Evolutionary conservation across 2,329 filamentous ascomycete genomes (phyloP), one percentile per base, ranked within the genome.

Genomic region (Exophiala viscosa): DNA sequence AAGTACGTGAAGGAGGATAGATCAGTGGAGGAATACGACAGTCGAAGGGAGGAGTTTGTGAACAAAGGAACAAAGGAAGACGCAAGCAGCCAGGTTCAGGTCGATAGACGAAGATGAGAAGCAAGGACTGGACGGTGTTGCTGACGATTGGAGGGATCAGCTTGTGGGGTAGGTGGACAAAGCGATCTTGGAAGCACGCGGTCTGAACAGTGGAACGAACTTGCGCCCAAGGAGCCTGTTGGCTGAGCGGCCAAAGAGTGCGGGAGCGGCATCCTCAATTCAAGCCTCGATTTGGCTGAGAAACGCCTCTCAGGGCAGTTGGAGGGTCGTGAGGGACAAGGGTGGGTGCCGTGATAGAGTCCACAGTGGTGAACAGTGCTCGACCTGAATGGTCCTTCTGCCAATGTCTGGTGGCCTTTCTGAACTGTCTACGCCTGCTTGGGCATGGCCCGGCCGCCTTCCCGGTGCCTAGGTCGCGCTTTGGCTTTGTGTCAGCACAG

Each of bases 111-210:
- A 49, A 45, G 49, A 55, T 41, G 53, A 59, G 43, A 51, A 52
- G 51, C 52, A 44, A 42, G 52, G 39, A 42, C 40, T 18, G 40
- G 46, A 43, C 40, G 41, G 41, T 36, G 33, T 44, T 55, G 58
- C 45, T 56, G 51, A 60, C 55, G 58, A 58, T 60, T 60, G 54
- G 55, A 57, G 54, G 54, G 48, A 38, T 45, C 33, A 48, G 45
- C n/a, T 51, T 41, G 51, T 55, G 57, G 33, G 54, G 47, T 42
- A 36, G 43, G 33, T 46, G 15, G 44, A 35, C 36, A 35, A 54
- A 53, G 45, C 54, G 57, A 55, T 55, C 52, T 54, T 53, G 51
- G 49, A 53, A 54, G 54, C 58, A 60, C 54, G 55, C 55, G 58
- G 55, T 55, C 52, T 48, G 57, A 23, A 55, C 52, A 47, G 52